Percentiles rank a stretch among this genome's conserved stretches.
Evolutionary conservation across 202 grass and related monocot species (phyloP).

Genomic region (Eragrostis tef): DNA sequence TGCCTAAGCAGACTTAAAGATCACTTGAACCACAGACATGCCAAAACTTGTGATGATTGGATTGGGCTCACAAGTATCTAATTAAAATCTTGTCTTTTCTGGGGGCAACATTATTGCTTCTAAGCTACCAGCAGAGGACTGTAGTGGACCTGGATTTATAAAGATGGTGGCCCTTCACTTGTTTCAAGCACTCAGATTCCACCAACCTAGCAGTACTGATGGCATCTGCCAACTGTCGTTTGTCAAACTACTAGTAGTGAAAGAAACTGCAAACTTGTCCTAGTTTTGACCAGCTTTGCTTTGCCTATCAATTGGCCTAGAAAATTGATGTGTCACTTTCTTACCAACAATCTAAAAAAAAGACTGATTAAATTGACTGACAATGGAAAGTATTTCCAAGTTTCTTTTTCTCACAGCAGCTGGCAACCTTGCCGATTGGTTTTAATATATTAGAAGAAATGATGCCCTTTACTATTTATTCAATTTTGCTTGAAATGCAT

Average conservation of each 20-base stretch:
- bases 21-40: neutral
- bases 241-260: neutral
- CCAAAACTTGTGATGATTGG: neutral
- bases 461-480: neutral
- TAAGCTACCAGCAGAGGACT: constrained; percentile 39
- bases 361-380: neutral
- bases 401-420: neutral
- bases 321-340: constrained; percentile 18
- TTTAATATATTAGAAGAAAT: neutral
- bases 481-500: neutral
- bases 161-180: constrained; percentile 32
- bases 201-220: constrained; percentile 7
- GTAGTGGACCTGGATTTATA: constrained; percentile 23
- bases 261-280: constrained; percentile 16
- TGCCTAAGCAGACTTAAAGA: neutral
- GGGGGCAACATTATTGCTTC: constrained; percentile 38
- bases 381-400: constrained; percentile 4
- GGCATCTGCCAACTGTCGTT: constrained; percentile 2
- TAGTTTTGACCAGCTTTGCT: constrained; percentile 4
- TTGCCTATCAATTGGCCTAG: neutral
- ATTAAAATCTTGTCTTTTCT: constrained; percentile 20
- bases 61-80: constrained; percentile 25
- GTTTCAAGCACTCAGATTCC: constrained; percentile 31
- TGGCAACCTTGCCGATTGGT: constrained; percentile 12
- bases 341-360: constrained; percentile 15